Percentiles rank a stretch among this genome's conserved stretches.
These are phyloP conservation scores for Eragrostis curvula DNA, from an alignment of 176 grass and related monocot species.

Conservation along the genomic window DNA sequence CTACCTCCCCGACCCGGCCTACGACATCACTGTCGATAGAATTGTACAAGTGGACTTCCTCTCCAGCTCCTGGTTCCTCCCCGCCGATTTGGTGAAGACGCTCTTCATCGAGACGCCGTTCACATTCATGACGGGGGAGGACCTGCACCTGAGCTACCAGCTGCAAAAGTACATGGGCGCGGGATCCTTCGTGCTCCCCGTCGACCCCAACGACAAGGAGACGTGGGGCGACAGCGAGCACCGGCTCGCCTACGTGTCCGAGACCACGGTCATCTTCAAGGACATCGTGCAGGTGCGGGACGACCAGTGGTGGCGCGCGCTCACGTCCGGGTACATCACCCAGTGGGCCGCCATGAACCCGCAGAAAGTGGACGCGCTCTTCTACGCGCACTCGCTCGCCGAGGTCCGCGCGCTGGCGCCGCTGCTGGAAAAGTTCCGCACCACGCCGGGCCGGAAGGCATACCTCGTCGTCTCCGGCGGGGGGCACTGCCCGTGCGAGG, in stretches of 20 bases:
- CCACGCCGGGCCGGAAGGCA: slow-evolving; percentile 56
- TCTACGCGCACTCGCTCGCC: slow-evolving; percentile 81
- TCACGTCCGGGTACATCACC: slow-evolving; percentile 89
- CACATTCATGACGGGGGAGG: slow-evolving; percentile 97
- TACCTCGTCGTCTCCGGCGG: slow-evolving; percentile 87
- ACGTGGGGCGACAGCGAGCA: slow-evolving; percentile 99
- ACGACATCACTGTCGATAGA: slow-evolving; percentile 78
- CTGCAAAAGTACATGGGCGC: slow-evolving; percentile 97
- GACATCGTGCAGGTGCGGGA: slow-evolving; percentile 90
- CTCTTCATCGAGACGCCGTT: slow-evolving; percentile 90
- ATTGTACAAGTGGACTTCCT: slow-evolving; percentile 97
- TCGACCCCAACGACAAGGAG: slow-evolving; percentile 76
- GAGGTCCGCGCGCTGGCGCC: slow-evolving; percentile 79
- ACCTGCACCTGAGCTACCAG: slow-evolving; percentile 96
- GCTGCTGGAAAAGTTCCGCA: slow-evolving; percentile 78
- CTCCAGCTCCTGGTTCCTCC: slow-evolving; percentile 93
- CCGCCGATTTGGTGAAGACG: slow-evolving; percentile 77
- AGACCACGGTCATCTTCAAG: slow-evolving; percentile 97
- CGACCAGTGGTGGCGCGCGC: slow-evolving; percentile 96
- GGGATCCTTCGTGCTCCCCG: slow-evolving; percentile 84
- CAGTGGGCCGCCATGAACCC: slow-evolving; percentile 97
- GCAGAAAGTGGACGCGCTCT: slow-evolving; percentile 90
- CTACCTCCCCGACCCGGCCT: slow-evolving; percentile 93
- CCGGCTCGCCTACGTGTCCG: slow-evolving; percentile 80
- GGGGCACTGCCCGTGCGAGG: slow-evolving; percentile 72